Conservation (phyloP, 164 flowering plant species). For the Hamamelis virginiana region DNA sequence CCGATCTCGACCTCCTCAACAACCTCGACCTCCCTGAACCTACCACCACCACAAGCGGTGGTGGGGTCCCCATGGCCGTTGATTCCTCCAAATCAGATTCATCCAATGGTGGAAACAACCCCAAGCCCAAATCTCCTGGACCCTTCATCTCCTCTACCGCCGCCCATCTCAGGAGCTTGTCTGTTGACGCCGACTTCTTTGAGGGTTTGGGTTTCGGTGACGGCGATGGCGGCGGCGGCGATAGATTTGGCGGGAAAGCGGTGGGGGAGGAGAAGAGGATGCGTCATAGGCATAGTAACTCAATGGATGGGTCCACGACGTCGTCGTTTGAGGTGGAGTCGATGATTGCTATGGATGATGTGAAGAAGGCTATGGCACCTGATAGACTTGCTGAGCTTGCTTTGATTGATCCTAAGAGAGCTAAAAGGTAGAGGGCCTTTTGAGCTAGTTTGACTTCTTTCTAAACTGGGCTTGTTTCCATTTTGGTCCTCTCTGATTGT, state of each 20-base stretch:
- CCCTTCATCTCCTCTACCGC: background rate
- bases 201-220: conserved; percentile 49
- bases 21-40: conserved; percentile 40
- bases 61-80: conserved; percentile 23
- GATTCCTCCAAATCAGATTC: conserved; percentile 36
- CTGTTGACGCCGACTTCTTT: conserved; percentile 86
- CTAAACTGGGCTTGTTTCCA: background rate
- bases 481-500: background rate
- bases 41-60: conserved; percentile 12
- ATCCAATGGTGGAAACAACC: conserved; percentile 23
- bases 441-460: background rate
- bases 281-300: conserved; percentile 59
- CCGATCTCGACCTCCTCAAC: conserved; percentile 35
- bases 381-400: conserved; percentile 77
- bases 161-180: conserved; percentile 74
- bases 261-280: conserved; percentile 34
- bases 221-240: conserved; percentile 17
- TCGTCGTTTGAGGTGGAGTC: conserved; percentile 44
- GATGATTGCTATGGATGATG: conserved; percentile 31
- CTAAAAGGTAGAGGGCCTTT: conserved; percentile 55
- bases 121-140: conserved; percentile 4
- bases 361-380: conserved; percentile 69
- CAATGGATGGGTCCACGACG: conserved; percentile 66
- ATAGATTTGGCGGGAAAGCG: conserved; percentile 24
- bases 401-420: conserved; percentile 79